These are phyloP conservation scores for Rugonectria rugulosa DNA, from an alignment of 2,329 filamentous ascomycete species.

Conservation along the genomic window DNA sequence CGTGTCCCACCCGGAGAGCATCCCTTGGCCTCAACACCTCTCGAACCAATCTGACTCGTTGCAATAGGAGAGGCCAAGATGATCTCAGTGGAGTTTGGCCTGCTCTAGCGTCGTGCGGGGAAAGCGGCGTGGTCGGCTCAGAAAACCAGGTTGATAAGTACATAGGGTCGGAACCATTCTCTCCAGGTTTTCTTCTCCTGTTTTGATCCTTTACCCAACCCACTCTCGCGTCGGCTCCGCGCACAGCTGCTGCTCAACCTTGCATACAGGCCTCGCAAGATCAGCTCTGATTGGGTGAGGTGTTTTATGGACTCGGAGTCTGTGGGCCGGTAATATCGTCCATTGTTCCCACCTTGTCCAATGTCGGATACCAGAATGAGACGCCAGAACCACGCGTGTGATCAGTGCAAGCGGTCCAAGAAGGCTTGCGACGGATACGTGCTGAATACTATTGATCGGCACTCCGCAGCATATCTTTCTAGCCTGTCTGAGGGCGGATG, in stretches of 20 bases:
- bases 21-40: conserved; percentile 2
- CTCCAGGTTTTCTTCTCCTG: background rate
- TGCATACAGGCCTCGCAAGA: background rate
- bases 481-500: background rate
- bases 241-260: conserved; percentile 1
- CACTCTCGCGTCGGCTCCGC: conserved; percentile 14
- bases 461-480: conserved; percentile 4
- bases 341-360: background rate
- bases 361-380: conserved; percentile 24
- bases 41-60: conserved; percentile 12
- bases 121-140: conserved; percentile 18
- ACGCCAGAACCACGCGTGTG: conserved; percentile 36
- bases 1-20: background rate
- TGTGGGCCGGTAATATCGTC: background rate
- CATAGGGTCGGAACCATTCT: conserved; percentile 11
- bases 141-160: conserved; percentile 21
- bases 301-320: background rate
- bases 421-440: conserved; percentile 38
- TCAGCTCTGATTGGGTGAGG: conserved; percentile 7
- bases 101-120: conserved; percentile 24
- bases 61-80: conserved; percentile 8
- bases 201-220: conserved; percentile 1
- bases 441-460: conserved; percentile 22
- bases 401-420: conserved; percentile 36
- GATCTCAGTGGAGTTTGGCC: conserved; percentile 14